Evolutionary conservation across 345 rosid genomes (phyloP).

Genomic region (Gossypium turneri): DNA sequence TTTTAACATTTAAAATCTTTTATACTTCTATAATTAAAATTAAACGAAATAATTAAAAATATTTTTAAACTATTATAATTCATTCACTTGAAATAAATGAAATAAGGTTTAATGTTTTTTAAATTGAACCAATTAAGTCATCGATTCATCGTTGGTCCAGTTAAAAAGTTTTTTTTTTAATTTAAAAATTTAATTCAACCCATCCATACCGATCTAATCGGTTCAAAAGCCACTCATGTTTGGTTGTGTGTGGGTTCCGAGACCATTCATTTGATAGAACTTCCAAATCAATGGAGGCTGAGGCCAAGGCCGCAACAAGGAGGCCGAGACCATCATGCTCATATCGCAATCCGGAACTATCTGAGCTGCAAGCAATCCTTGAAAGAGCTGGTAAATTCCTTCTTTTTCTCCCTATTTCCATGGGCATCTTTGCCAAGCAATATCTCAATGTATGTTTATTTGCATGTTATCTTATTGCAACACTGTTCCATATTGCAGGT

Average conservation of each 20-base stretch:
- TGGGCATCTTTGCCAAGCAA: background rate
- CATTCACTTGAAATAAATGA: too few species aligned
- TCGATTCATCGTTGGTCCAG: too few species aligned
- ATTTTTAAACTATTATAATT: too few species aligned
- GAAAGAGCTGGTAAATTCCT: conserved; percentile 61
- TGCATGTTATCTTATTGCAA: background rate
- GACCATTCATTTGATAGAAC: conserved; percentile 70
- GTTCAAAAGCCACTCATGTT: conserved; percentile 19
- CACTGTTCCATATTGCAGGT: conserved; percentile 33
- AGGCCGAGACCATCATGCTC: conserved; percentile 84
- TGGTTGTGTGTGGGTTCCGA: conserved; percentile 96
- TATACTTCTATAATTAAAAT: too few species aligned
- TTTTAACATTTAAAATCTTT: too few species aligned
- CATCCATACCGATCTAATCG: fast-evolving
- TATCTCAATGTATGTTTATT: background rate
- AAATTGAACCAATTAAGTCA: too few species aligned
- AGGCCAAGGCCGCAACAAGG: conserved; percentile 74
- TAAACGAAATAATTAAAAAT: too few species aligned
- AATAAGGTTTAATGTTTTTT: too few species aligned
- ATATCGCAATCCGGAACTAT: conserved; percentile 67
- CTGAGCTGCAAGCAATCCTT: conserved; percentile 58
- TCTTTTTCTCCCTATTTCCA: background rate
- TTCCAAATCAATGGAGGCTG: conserved; percentile 69
- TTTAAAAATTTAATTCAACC: too few species aligned
- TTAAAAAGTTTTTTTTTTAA: too few species aligned